Evolutionary conservation across 2,329 filamentous ascomycete species (phyloP), one percentile per base, ranked within the genome.

Genomic region (Diplocarpon mali): DNA sequence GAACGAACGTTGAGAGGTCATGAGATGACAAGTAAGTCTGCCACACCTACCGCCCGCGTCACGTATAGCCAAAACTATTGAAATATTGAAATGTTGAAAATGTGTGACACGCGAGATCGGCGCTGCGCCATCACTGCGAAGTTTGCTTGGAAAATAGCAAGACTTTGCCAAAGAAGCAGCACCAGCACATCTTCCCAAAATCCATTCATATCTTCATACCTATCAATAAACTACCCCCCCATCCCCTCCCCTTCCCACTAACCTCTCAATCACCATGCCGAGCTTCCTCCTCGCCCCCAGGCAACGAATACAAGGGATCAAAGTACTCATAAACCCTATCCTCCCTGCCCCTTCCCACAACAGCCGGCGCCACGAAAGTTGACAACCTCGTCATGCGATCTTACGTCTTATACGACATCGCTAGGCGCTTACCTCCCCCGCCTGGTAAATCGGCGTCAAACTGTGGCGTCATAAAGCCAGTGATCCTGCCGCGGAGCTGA

Each of bases 391-490:
- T 72, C 7, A 58, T 48, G 28, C 65, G 64, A 57, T 80, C 69
- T 54, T 81, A 81, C 1, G 62, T 67, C 44, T 72, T 64, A 52
- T 65, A 69, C 11, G 69, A 71, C 35, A 69, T 68, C 1, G 73
- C 75, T 10, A 76, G 67, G 35, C 77, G 70, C 64, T 83, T 81
- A 2, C 78, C 78, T 2, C 77, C 77, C 2, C 77, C 76, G 1
- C 71, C 75, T 0, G 77, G 78, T 5, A 82, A 68, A 56, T 82
- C 76, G 15, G 80, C 73, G 5, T 81, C 70, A 53, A 80, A 81
- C 14, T 71, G 66, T 0, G 78, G 78, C 64, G 69, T 78, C 65
- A 73, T 69, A 60, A 79, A 81, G 1, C 78, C 78, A 0, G 75
- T 76, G 36, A 80, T 73, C 0, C 69, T 74, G 27, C 77, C 78